Base-by-base conservation (phyloP, 2,329 filamentous ascomycete species). In the Fonsecaea monophora region DNA sequence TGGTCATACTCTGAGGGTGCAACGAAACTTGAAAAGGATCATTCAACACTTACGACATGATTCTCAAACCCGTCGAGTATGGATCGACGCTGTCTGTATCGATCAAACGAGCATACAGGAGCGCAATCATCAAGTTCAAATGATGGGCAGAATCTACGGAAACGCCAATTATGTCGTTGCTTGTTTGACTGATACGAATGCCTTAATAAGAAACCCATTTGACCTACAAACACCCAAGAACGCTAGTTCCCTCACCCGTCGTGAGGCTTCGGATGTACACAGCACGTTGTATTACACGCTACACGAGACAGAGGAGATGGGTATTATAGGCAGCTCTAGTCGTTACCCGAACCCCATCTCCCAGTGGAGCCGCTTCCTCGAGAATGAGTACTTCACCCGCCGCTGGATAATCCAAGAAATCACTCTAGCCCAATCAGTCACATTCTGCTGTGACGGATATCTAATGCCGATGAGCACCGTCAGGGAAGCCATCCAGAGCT, bases 51-150 rank as follows among this genome's bases (percentile, higher is more conserved):
- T 55, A 25, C 53, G 30, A 32, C 13, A 13, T 6, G 53, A 55
- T 6, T 32, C 13, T 25, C 53, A 55, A 35, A 6, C 59, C 30
- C 53, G 53, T 32, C n/a, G 30, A 7, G 15, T 64, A 18, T 66
- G 63, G 42, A 66, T 66, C 32, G 63, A 66, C 59, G 63, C 58
- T 25, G 38, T 66, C 15, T 66, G 58, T 56, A 66, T 66, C 35
- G 38, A 64, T 45, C 61, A 64, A 25, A 30, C 2, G 25, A 48
- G 50, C 54, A 59, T 64, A 13, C 32, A 38, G 21, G 61, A 64
- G 53, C 53, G 61, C 9, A 64, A 64, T 56, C 34, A 58, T 12
- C 61, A 64, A 32, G 61, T 64, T 12, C 58, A 45, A 53, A 18
- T 61, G 37, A 61, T 50, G 58, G 30, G 37, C 10, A 40, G 5